Base-by-base conservation (phyloP, 75 land plant species). In the Isoetes taiwanensis region DNA sequence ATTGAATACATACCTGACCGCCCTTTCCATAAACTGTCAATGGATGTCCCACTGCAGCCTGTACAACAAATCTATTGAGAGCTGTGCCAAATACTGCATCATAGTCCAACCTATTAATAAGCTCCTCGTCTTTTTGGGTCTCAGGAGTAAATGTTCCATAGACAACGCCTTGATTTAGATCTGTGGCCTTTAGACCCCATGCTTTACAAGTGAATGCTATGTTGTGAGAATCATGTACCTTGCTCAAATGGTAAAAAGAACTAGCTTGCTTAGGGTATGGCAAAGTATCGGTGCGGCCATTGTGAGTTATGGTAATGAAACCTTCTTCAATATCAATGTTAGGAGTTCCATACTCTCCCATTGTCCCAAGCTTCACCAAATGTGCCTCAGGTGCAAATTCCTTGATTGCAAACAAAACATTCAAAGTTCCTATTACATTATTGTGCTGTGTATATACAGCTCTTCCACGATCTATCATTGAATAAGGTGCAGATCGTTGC, bases 341-440 rank as follows among this genome's bases (percentile, higher is more conserved):
- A n/a, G 98, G 98, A 25, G 98, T 93, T n/a, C 98, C 98, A 70
- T 93, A 93, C 64, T 93, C 98, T 17, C 98, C 98, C 98, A 93
- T 93, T 12, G 98, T 93, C 26, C 98, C 98, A 35, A 93, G 79
- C 62, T 93, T 93, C 62, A 93, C 98, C 17, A 93, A 53, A 63
- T 93, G 98, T 34, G 95, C 87, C 4, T 88, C 77, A 23, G 78
- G 80, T 10, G 52, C 43, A 38, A 73, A 88, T 66, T 93, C 98
- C 54, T 93, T 93, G 37, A 93, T 84, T 12, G 98, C 98, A 68
- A 93, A 93, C 41, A 93, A 79, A 31, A 93, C 96, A 69, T 93
- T 93, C 3, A 93, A 61, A 8, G 98, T 93, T 30, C 98, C 98
- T 38, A 93, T 87, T 52, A 93, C 89, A 61, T 93, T 93, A 62